These are phyloP conservation scores for Boeremia lycopersici DNA, from an alignment of 2,329 filamentous ascomycete species.

Conservation along the genomic window DNA sequence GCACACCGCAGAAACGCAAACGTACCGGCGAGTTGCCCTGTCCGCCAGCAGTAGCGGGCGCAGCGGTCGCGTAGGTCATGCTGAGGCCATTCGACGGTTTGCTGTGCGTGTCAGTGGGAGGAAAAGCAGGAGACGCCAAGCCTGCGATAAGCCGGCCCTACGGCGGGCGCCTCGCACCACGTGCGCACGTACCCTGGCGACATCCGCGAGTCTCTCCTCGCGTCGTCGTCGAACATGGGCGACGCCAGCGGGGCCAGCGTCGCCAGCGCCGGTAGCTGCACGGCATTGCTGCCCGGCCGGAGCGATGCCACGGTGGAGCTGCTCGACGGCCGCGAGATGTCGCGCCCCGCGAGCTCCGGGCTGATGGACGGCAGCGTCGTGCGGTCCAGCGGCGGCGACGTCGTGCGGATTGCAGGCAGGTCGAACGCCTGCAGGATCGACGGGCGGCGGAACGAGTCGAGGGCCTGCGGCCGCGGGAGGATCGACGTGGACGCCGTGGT, in stretches of 20 bases:
- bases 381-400: constrained; percentile 52
- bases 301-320: constrained; percentile 56
- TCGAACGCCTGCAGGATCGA: constrained; percentile 57
- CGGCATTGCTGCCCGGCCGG: constrained; percentile 49
- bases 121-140: constrained; percentile 44
- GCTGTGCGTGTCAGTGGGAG: constrained; percentile 34
- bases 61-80: constrained; percentile 68
- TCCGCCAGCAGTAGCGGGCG: constrained; percentile 68
- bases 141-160: constrained; percentile 37
- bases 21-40: constrained; percentile 65
- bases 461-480: constrained; percentile 64
- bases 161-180: constrained; percentile 24
- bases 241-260: constrained; percentile 65
- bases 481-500: constrained; percentile 62
- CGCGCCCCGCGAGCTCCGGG: constrained; percentile 52
- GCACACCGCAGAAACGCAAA: constrained; percentile 14
- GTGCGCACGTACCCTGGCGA: constrained; percentile 41
- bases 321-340: constrained; percentile 61
- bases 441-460: constrained; percentile 56
- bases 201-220: constrained; percentile 29
- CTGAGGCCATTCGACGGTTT: constrained; percentile 56
- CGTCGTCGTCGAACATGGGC: constrained; percentile 52
- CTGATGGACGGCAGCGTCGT: constrained; percentile 56
- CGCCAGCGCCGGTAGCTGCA: constrained; percentile 62
- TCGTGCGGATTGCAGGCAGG: constrained; percentile 54